A percentile compares a stretch with the other conserved stretches of the same genome.
phyloP scores from a whole-genome alignment of 2,329 filamentous ascomycete genomes.

The Stemphylium vesicarium region DNA sequence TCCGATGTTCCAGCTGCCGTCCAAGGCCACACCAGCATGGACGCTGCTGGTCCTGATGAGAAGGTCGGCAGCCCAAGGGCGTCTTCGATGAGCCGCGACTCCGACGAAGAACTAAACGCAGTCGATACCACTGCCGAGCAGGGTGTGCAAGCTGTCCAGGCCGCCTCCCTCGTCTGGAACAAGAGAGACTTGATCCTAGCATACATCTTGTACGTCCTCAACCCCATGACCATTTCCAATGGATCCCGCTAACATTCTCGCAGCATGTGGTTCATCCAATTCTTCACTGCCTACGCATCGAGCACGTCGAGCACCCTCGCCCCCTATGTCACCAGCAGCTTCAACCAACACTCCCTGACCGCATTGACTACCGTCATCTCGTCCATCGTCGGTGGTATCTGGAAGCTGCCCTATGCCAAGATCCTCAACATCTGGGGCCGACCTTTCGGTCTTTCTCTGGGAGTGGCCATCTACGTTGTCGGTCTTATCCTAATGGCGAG shows the following conservation, averaged over 20 bases:
- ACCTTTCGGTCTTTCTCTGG: slow-evolving; percentile 45
- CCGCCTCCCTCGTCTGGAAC: slow-evolving; percentile 37
- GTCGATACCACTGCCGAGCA: slow-evolving; percentile 37
- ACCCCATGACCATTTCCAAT: not conserved
- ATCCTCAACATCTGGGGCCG: slow-evolving; percentile 54
- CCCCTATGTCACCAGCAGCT: slow-evolving; percentile 51
- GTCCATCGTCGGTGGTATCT: slow-evolving; percentile 47
- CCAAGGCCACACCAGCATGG: slow-evolving; percentile 37
- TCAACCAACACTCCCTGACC: slow-evolving; percentile 46
- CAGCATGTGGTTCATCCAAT: slow-evolving; percentile 51
- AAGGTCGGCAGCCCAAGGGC: slow-evolving; percentile 34
- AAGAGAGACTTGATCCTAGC: slow-evolving; percentile 35
- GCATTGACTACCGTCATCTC: slow-evolving; percentile 50
- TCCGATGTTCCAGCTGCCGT: slow-evolving; percentile 38
- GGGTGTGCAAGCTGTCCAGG: slow-evolving; percentile 40
- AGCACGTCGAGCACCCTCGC: slow-evolving; percentile 50
- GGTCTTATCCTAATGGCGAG: slow-evolving; percentile 71
- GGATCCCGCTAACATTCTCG: slow-evolving; percentile 13
- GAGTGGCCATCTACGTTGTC: slow-evolving; percentile 39
- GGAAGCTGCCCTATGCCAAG: slow-evolving; percentile 52
- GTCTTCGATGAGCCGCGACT: slow-evolving; percentile 16
- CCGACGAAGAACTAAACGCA: slow-evolving; percentile 42
- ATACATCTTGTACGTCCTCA: slow-evolving; percentile 35
- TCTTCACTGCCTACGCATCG: slow-evolving; percentile 56
- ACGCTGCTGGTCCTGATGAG: slow-evolving; percentile 31